Percentiles rank a stretch among this genome's conserved stretches.
Conservation (phyloP, 2,329 filamentous ascomycete species). For the Aspergillus ochraceoroseus region DNA sequence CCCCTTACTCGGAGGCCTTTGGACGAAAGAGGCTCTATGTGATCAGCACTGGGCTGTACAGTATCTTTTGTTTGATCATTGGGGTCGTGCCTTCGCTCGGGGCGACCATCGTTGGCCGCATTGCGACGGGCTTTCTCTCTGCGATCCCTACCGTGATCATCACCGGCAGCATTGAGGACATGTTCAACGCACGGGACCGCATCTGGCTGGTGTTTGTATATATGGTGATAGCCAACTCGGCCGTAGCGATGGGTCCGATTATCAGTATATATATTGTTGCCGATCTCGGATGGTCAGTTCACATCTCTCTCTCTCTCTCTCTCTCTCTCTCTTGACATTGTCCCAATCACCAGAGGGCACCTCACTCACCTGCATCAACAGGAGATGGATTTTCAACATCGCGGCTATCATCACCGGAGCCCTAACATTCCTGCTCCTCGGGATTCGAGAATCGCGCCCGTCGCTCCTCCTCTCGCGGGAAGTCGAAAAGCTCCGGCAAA, state of each 20-base stretch:
- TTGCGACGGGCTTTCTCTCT: conserved; percentile 42
- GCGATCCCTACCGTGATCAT: conserved; percentile 47
- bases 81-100: conserved; percentile 32
- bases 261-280: conserved; percentile 40
- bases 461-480: conserved; percentile 37
- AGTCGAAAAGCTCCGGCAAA: conserved; percentile 25
- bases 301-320: no score
- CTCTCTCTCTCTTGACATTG: no score
- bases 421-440: conserved; percentile 32
- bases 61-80: conserved; percentile 33
- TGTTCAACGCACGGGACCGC: conserved; percentile 43
- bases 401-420: conserved; percentile 36
- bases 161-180: conserved; percentile 47
- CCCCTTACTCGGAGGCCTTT: conserved; percentile 33
- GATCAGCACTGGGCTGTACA: conserved; percentile 21
- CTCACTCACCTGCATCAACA: no score
- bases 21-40: conserved; percentile 33
- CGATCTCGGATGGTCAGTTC: conserved; percentile 36
- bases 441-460: conserved; percentile 43
- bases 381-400: conserved; percentile 45
- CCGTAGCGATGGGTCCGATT: conserved; percentile 42
- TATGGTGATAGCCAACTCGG: conserved; percentile 40
- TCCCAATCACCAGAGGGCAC: no score
- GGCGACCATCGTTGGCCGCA: conserved; percentile 38
- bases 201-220: conserved; percentile 46